Evolutionary conservation across 768 basidiomycete genomes (phyloP).

Genomic region (Podaxis sp.): DNA sequence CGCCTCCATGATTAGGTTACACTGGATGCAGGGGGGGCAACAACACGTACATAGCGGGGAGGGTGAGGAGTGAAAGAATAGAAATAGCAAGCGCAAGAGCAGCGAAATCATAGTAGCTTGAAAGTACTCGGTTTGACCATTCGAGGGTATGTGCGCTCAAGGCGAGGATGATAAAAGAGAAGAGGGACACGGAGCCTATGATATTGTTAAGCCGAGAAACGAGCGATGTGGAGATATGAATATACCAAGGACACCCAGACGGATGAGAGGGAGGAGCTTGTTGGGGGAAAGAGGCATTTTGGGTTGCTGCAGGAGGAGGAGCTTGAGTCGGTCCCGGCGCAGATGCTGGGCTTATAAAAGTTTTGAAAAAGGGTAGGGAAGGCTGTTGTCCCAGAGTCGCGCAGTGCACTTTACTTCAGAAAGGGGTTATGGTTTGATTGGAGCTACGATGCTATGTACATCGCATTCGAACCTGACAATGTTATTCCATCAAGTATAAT

Average conservation of each 20-base stretch:
- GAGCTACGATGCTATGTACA: too few relatives aligned
- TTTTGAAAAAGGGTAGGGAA: too few relatives aligned
- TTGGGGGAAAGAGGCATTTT: neutral
- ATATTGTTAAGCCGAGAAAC: neutral
- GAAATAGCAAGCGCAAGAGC: conserved; percentile 38
- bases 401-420: too few relatives aligned
- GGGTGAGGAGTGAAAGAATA: conserved; percentile 37
- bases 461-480: too few relatives aligned
- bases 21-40: neutral
- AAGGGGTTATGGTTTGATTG: too few relatives aligned
- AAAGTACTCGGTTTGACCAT: conserved; percentile 14
- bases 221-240: neutral
- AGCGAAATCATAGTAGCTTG: conserved; percentile 27
- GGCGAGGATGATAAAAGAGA: conserved; percentile 25
- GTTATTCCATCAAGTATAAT: too few relatives aligned
- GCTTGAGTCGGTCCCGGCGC: too few relatives aligned
- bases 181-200: conserved; percentile 20
- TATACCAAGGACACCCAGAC: conserved; percentile 6
- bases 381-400: too few relatives aligned
- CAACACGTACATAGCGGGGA: conserved; percentile 38
- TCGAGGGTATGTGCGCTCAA: conserved; percentile 26
- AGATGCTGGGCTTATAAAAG: too few relatives aligned
- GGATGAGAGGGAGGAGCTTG: conserved; percentile 1
- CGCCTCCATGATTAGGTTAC: neutral
- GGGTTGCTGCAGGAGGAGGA: neutral